Evolutionary conservation across 2,329 filamentous ascomycete genomes (phyloP), one percentile per base, ranked within the genome.

Genomic region (Simplicillium sp.): DNA sequence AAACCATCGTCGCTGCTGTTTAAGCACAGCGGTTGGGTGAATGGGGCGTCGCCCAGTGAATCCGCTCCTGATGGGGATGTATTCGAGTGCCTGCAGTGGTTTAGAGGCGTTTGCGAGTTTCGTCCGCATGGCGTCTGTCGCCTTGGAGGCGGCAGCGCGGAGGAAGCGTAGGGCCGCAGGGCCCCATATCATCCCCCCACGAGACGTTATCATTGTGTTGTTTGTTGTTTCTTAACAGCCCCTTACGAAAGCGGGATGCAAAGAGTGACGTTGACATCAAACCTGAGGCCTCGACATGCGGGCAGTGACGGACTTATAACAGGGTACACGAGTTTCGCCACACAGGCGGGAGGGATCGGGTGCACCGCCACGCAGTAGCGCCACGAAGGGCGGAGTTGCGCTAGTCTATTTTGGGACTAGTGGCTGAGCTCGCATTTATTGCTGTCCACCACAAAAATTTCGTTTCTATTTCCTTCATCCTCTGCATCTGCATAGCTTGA

Each of bases 141-240:
- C 67, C 52, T 68, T 71, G 38, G 61, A 60, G 55, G 71, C 61
- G 55, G 73, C 69, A 50, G 64, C 65, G 55, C 71, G 69, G 52
- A 77, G 62, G 51, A 73, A 60, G 57, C 71, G 71, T 57, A 76
- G 60, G 62, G 71, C 69, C 56, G 66, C 64, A 44, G 73, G 70
- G 53, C 68, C 74, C 73, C 68, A 75, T 58, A 76, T 64, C 20
- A 25, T 61, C 70, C 72, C 66, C 71, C 71, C 56, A 61, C 58
- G 56, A 25, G 71, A 68, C 62, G 67, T 67, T 75, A 79, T 79
- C 48, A 49, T 40, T 37, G 39, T 36, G 50, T 46, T 43, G 45
- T 51, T 52, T 44, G 43, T 48, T 46, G 44, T 34, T 50, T 47
- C 34, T 42, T 34, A 39, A 17, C 48, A 51, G 46, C 48, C 47